phyloP scores from a whole-genome alignment of 208 protist genomes.

The Trypanosoma cruzi region DNA sequence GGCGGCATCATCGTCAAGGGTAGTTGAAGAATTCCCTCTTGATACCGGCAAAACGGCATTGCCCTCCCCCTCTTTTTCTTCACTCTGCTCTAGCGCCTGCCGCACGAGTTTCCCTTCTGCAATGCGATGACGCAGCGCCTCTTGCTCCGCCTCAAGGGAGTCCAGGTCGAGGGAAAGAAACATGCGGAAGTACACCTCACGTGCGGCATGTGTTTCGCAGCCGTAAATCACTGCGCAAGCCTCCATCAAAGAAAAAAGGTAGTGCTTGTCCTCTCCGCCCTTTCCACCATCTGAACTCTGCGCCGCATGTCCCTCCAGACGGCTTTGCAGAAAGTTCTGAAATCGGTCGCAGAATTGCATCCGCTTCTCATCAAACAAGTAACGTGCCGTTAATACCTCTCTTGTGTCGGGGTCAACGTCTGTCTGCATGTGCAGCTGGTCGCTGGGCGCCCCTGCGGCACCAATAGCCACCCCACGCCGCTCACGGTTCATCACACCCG shows the following conservation, averaged over 20 bases:
- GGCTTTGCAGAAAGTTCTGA: slow-evolving; percentile 65
- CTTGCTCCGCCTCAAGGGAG: slow-evolving; percentile 57
- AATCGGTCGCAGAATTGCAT: slow-evolving; percentile 89
- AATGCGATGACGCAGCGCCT: slow-evolving; percentile 39
- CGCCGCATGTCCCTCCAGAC: slow-evolving; percentile 20
- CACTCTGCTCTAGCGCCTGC: not conserved
- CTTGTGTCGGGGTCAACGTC: slow-evolving; percentile 68
- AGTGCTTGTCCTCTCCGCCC: slow-evolving; percentile 39
- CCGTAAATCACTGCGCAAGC: slow-evolving; percentile 86
- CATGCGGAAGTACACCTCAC: slow-evolving; percentile 65
- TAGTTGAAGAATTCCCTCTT: not conserved
- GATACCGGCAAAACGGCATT: not conserved
- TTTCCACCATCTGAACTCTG: not conserved
- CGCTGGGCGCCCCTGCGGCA: slow-evolving; percentile 35
- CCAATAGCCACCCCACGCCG: slow-evolving; percentile 56
- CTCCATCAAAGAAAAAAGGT: slow-evolving; percentile 89
- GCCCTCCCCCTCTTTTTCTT: not conserved
- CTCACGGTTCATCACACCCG: slow-evolving; percentile 81
- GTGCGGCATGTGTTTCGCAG: slow-evolving; percentile 59
- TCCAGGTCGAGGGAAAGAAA: slow-evolving; percentile 78
- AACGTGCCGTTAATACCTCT: slow-evolving; percentile 74
- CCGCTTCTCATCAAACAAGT: slow-evolving; percentile 78
- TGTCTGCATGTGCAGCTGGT: slow-evolving; percentile 65
- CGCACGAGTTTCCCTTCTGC: slow-evolving; percentile 38
- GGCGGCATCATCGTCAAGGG: slow-evolving; percentile 8